Percentiles rank a stretch among this genome's conserved stretches.
Evolutionary conservation across 306 rosid species (phyloP).

Genomic region (Trifolium pratense): DNA sequence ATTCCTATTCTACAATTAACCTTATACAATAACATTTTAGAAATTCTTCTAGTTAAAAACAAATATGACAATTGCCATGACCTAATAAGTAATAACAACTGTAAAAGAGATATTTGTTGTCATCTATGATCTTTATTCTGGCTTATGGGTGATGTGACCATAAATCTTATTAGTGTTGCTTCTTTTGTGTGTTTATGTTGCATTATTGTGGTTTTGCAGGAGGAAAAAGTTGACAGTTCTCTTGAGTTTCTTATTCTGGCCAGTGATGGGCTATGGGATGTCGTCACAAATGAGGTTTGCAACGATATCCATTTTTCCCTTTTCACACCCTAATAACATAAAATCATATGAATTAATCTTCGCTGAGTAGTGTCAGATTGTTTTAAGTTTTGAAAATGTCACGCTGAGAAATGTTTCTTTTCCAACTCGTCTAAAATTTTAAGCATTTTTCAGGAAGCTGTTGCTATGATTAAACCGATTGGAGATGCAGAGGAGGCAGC

Average conservation of each 20-base stretch:
- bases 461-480: constrained; percentile 76
- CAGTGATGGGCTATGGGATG: constrained; percentile 98
- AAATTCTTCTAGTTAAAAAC: constrained; percentile 29
- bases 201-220: constrained; percentile 56
- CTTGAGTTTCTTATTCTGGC: constrained; percentile 96
- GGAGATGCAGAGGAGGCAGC: constrained; percentile 86
- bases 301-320: constrained; percentile 16
- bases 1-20: constrained; percentile 9
- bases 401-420: not conserved
- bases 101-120: not conserved
- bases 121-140: constrained; percentile 16
- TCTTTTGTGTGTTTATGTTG: constrained; percentile 28
- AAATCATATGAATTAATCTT: constrained; percentile 14
- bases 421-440: not conserved
- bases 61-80: not conserved
- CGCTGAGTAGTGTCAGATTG: not conserved
- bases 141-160: not conserved
- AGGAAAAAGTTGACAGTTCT: constrained; percentile 84
- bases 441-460: constrained; percentile 76
- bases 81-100: not conserved
- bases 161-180: constrained; percentile 3
- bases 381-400: not conserved
- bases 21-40: constrained; percentile 10
- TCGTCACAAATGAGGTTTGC: constrained; percentile 90
- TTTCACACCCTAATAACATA: constrained; percentile 8